phyloP scores from a whole-genome alignment of 768 basidiomycete species.

The Aureoboletus auriporus region DNA sequence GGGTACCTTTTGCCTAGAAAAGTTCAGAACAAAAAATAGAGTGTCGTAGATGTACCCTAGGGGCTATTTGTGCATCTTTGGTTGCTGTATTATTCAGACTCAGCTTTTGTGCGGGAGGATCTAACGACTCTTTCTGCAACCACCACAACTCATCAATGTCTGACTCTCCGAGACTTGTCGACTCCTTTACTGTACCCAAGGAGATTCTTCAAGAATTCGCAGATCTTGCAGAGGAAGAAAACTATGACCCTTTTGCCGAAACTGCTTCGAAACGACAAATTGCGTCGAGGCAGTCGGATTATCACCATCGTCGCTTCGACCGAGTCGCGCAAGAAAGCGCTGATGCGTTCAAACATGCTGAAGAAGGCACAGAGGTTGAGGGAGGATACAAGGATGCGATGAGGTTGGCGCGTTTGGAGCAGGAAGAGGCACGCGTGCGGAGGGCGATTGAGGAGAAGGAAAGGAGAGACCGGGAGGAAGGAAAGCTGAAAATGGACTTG shows the following conservation, averaged over 20 bases:
- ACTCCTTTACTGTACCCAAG: conserved; percentile 91
- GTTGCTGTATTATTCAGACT: conserved; percentile 27
- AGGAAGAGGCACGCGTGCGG: conserved; percentile 84
- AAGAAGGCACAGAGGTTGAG: conserved; percentile 67
- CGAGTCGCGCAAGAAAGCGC: conserved; percentile 78
- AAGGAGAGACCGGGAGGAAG: conserved; percentile 67
- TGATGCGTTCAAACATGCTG: conserved; percentile 68
- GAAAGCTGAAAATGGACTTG: conserved; percentile 75
- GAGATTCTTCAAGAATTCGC: conserved; percentile 93
- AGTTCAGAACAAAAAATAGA: conserved; percentile 9
- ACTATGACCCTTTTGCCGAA: conserved; percentile 88
- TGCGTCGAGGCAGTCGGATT: conserved; percentile 89
- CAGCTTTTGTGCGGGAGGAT: conserved; percentile 12
- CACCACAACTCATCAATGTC: conserved; percentile 43
- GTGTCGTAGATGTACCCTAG: not conserved
- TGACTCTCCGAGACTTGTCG: conserved; percentile 68
- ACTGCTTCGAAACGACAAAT: conserved; percentile 93
- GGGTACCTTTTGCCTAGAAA: conserved; percentile 32
- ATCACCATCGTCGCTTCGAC: conserved; percentile 88
- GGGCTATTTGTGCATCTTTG: conserved; percentile 25
- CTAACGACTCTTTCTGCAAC: conserved; percentile 14
- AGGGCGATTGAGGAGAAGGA: conserved; percentile 88
- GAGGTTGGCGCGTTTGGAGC: conserved; percentile 85
- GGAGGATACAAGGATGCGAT: conserved; percentile 97
- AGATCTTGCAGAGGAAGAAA: conserved; percentile 89